phyloP scores from a whole-genome alignment of 352 stramenopile species.

The Phytophthora pinifolia region DNA sequence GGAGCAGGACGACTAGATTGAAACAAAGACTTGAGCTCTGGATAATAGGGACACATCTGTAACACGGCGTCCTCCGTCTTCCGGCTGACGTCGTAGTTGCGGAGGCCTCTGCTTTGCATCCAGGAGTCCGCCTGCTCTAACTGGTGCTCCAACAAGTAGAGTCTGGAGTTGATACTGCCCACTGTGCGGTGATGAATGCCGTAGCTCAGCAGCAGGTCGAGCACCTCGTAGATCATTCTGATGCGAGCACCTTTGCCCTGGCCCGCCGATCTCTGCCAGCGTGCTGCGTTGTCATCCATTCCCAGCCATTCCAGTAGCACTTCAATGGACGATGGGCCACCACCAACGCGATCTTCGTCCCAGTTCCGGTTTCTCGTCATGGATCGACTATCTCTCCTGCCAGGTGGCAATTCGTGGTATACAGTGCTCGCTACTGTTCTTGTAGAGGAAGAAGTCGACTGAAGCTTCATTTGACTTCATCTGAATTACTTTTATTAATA shows the following conservation, averaged over 20 bases:
- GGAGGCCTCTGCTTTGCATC: conserved; percentile 4
- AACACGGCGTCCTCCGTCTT: conserved; percentile 8
- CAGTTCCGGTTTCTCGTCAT: conserved; percentile 5
- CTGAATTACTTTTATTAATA: not conserved
- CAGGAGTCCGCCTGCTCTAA: conserved; percentile 8
- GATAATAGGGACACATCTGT: conserved; percentile 10
- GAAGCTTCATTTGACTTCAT: conserved; percentile 28
- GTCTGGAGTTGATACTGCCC: not conserved
- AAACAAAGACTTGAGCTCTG: conserved; percentile 4
- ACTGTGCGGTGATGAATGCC: conserved; percentile 9
- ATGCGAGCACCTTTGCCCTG: not conserved
- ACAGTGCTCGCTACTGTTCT: not conserved
- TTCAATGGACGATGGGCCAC: conserved; percentile 10
- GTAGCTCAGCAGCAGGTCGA: conserved; percentile 5
- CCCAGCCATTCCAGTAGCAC: conserved; percentile 17
- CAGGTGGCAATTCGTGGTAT: conserved; percentile 1
- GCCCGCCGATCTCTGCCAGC: conserved; percentile 1
- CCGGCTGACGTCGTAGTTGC: not conserved
- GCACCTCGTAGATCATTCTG: conserved; percentile 10
- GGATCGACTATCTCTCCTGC: not conserved
- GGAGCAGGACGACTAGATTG: not conserved
- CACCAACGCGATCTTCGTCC: conserved; percentile 13
- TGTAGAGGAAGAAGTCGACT: conserved; percentile 2
- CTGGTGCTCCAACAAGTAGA: conserved; percentile 3
- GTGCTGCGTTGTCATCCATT: conserved; percentile 1